phyloP scores from a whole-genome alignment of 495 filamentous ascomycete genomes.

The Sordaria brevicollis region DNA sequence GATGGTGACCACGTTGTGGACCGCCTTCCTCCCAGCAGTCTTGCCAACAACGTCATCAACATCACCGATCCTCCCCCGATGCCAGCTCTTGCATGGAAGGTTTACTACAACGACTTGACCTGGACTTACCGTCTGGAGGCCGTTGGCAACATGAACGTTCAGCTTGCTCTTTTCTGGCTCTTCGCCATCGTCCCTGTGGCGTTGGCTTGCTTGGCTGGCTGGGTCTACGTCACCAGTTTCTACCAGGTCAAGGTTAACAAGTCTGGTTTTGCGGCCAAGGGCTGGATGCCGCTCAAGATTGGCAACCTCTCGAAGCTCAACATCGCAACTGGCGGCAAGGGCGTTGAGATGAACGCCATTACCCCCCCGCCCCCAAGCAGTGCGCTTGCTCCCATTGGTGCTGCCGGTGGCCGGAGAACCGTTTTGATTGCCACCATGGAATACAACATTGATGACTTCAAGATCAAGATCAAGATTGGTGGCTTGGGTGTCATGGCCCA shows the following conservation, averaged over 20 bases:
- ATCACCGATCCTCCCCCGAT: conserved; percentile 46
- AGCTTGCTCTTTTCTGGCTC: conserved; percentile 48
- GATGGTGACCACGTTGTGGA: conserved; percentile 46
- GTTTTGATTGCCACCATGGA: conserved; percentile 64
- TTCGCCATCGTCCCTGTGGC: conserved; percentile 46
- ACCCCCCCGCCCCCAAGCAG: conserved; percentile 12
- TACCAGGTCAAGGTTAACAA: conserved; percentile 66
- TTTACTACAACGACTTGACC: conserved; percentile 46
- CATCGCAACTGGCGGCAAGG: conserved; percentile 39
- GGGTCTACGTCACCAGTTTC: conserved; percentile 54
- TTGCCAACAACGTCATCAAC: conserved; percentile 47
- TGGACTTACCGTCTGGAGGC: conserved; percentile 44
- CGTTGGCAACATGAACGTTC: conserved; percentile 42
- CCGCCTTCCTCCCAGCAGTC: conserved; percentile 51
- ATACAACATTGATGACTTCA: conserved; percentile 64
- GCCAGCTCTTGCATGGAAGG: conserved; percentile 47
- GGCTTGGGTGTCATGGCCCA: conserved; percentile 64
- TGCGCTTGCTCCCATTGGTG: conserved; percentile 5
- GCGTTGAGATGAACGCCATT: conserved; percentile 28
- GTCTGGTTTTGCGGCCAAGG: conserved; percentile 43
- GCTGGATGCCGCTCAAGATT: conserved; percentile 15
- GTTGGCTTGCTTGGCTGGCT: conserved; percentile 41
- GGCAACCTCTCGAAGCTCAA: conserved; percentile 17
- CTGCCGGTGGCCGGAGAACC: conserved; percentile 31
- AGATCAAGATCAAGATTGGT: conserved; percentile 65